Percentiles rank a stretch among this genome's conserved stretches.
phyloP scores from a whole-genome alignment of 2,329 filamentous ascomycete species.

The Lasiodiplodia citricola region DNA sequence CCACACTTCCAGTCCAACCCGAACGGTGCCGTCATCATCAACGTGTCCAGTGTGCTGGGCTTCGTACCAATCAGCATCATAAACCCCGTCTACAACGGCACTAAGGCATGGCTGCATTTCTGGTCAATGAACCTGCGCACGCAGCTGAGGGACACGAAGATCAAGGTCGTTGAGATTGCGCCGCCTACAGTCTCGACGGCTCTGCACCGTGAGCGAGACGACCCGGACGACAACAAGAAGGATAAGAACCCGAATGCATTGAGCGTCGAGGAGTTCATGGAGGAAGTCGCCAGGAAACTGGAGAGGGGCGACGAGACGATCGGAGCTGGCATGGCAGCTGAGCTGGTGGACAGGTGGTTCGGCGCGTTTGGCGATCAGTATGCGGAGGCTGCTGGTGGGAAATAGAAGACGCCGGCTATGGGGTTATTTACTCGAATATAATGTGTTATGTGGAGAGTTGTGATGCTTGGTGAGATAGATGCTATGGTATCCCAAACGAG shows the following conservation, averaged over 20 bases:
- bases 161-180: conserved; percentile 61
- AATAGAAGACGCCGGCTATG: not conserved
- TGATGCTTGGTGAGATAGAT: not conserved
- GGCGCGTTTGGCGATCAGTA: conserved; percentile 45
- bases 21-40: conserved; percentile 54
- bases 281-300: conserved; percentile 52
- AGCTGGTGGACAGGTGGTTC: conserved; percentile 54
- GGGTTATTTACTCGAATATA: too few species aligned
- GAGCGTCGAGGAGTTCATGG: conserved; percentile 61
- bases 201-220: conserved; percentile 60
- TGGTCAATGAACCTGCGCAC: conserved; percentile 61
- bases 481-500: not conserved
- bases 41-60: conserved; percentile 60
- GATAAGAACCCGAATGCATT: conserved; percentile 55
- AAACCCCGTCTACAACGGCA: conserved; percentile 65
- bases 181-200: conserved; percentile 62
- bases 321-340: conserved; percentile 50
- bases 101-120: conserved; percentile 64
- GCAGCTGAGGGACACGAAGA: conserved; percentile 51
- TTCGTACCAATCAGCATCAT: conserved; percentile 59
- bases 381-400: conserved; percentile 31
- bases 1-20: conserved; percentile 55
- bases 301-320: conserved; percentile 57
- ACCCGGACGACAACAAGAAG: conserved; percentile 66
- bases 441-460: not conserved